Conservation (phyloP, 331 rosid species). For the Acacia concinna region DNA sequence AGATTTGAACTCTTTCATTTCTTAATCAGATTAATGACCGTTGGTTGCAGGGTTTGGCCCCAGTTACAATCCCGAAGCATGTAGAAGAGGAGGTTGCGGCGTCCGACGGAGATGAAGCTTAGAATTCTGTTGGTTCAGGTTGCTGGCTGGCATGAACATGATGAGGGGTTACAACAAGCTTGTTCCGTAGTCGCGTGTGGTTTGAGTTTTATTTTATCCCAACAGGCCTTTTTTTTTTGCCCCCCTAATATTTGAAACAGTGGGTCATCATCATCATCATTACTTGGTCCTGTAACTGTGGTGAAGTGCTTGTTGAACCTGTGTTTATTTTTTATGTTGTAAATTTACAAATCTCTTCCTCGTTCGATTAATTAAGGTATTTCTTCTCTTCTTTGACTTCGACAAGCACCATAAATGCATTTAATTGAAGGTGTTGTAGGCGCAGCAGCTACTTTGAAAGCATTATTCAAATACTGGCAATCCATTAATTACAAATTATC, state of each 20-base stretch:
- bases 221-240: not conserved
- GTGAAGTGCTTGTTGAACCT: slow-evolving; percentile 4
- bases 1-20: not conserved
- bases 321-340: not conserved
- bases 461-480: not conserved
- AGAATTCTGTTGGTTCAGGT: not conserved
- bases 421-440: not conserved
- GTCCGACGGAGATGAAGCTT: slow-evolving; percentile 20
- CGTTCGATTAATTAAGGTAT: not conserved
- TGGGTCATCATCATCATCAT: not conserved
- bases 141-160: not conserved
- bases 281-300: not conserved
- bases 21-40: not conserved
- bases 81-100: not conserved
- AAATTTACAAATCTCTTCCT: not conserved
- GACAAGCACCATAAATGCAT: not conserved
- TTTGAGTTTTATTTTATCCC: not conserved
- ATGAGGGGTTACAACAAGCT: not conserved
- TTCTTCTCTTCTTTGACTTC: not conserved
- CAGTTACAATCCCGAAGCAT: not conserved
- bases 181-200: not conserved
- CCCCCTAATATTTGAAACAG: not conserved
- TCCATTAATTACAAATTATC: not conserved
- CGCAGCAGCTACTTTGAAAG: not conserved
- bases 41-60: slow-evolving; percentile 40